Evolutionary conservation across 2,329 filamentous ascomycete genomes (phyloP).

Genomic region (Lecanoromycetidae sp.): DNA sequence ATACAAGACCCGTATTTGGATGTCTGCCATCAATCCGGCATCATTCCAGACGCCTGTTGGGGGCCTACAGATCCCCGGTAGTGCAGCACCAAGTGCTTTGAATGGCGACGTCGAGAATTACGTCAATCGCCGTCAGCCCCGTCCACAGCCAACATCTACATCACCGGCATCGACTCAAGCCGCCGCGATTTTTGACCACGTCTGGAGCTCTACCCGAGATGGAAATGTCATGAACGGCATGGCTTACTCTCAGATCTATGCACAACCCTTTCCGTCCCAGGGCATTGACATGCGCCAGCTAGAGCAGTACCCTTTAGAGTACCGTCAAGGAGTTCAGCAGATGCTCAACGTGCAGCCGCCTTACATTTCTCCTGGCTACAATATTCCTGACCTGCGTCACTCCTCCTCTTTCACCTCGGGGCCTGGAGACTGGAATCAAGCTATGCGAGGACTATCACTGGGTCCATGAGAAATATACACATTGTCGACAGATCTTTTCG

Average conservation of each 20-base stretch:
- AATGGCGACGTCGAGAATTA: conserved; percentile 35
- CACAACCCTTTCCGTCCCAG: conserved; percentile 15
- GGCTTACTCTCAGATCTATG: conserved; percentile 16
- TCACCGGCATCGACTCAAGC: conserved; percentile 4
- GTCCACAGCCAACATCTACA: conserved; percentile 22
- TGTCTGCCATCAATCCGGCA: conserved; percentile 96
- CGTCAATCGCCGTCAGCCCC: conserved; percentile 31
- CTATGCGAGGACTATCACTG: conserved; percentile 61
- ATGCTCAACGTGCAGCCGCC: conserved; percentile 9
- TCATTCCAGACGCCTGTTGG: conserved; percentile 75
- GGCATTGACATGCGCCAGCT: conserved; percentile 16
- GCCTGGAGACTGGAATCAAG: conserved; percentile 46
- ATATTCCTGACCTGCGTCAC: conserved; percentile 11
- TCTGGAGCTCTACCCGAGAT: conserved; percentile 11
- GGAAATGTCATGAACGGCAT: background rate
- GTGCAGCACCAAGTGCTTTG: conserved; percentile 55
- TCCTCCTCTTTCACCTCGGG: conserved; percentile 14
- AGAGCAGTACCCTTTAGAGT: conserved; percentile 19
- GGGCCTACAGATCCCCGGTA: conserved; percentile 57
- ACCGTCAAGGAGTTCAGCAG: conserved; percentile 16
- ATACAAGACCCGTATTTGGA: conserved; percentile 98
- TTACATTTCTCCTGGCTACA: conserved; percentile 11
- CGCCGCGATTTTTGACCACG: conserved; percentile 5
- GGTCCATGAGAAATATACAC: conserved; percentile 39
- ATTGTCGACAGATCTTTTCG: background rate